These are phyloP conservation scores for Colletotrichum acutatum DNA, from an alignment of 2,329 filamentous ascomycete genomes.

Conservation along the genomic window DNA sequence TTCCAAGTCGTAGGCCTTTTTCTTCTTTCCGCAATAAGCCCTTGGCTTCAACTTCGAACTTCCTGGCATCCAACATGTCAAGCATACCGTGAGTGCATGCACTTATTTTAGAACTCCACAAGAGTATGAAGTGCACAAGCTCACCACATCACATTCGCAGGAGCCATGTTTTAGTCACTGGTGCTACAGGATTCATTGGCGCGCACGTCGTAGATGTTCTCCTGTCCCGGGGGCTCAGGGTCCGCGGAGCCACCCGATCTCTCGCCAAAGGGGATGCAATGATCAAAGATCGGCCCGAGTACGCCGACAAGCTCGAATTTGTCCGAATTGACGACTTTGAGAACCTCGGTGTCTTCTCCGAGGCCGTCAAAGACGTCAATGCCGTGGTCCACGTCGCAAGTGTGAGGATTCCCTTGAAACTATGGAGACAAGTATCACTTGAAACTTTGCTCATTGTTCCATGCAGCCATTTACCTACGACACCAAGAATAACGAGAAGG, in stretches of 20 bases:
- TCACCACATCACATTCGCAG: conserved; percentile 4
- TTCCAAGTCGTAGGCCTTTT: no score
- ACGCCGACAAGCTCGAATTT: conserved; percentile 51
- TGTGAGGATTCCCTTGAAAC: conserved; percentile 41
- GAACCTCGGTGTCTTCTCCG: conserved; percentile 47
- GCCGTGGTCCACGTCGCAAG: conserved; percentile 58
- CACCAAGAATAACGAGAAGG: conserved; percentile 55
- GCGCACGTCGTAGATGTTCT: conserved; percentile 48
- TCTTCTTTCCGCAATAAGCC: no score
- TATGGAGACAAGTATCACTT: neutral
- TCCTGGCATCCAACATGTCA: neutral
- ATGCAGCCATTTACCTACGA: conserved; percentile 56
- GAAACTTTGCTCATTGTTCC: neutral
- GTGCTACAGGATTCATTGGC: conserved; percentile 37
- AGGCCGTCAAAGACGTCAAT: conserved; percentile 53
- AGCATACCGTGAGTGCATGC: neutral
- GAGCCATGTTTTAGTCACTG: conserved; percentile 11
- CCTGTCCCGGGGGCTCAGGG: conserved; percentile 43
- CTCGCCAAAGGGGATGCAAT: conserved; percentile 46
- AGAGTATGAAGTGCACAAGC: neutral
- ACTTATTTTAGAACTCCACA: neutral
- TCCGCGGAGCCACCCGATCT: conserved; percentile 45
- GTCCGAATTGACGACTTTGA: conserved; percentile 55
- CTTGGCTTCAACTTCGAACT: no score
- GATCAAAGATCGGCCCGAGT: conserved; percentile 49